These are phyloP conservation scores for Aphanocladium album DNA, from an alignment of 2,329 filamentous ascomycete genomes.

Conservation along the genomic window DNA sequence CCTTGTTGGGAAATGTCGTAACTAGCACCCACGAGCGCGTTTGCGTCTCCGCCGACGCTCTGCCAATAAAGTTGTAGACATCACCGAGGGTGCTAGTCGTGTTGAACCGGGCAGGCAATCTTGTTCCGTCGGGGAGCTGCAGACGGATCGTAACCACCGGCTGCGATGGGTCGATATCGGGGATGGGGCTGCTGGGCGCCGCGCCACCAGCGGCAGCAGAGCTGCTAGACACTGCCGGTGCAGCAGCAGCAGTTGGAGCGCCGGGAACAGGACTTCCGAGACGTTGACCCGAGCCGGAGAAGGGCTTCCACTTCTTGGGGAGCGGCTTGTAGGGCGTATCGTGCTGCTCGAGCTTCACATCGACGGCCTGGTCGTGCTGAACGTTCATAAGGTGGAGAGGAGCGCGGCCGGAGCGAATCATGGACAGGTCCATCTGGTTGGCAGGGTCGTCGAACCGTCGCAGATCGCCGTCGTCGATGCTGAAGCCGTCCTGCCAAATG, in stretches of 20 bases:
- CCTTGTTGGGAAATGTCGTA: constrained; percentile 79
- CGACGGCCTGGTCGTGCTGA: constrained; percentile 66
- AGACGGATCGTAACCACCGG: constrained; percentile 69
- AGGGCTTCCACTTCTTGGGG: constrained; percentile 72
- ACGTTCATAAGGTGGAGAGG: constrained; percentile 77
- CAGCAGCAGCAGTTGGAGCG: constrained; percentile 28
- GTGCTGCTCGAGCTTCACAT: constrained; percentile 74
- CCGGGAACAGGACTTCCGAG: constrained; percentile 75
- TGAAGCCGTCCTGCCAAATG: constrained; percentile 80
- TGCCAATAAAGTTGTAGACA: constrained; percentile 68
- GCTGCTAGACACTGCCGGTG: constrained; percentile 31
- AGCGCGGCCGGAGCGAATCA: constrained; percentile 73
- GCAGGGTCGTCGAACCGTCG: constrained; percentile 73
- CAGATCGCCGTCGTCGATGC: constrained; percentile 74
- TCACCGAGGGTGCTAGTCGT: constrained; percentile 71
- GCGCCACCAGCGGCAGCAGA: neutral
- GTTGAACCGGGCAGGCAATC: constrained; percentile 77
- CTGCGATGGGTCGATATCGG: constrained; percentile 55
- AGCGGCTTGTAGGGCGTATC: constrained; percentile 65
- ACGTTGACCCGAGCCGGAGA: constrained; percentile 65
- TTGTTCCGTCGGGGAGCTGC: constrained; percentile 71
- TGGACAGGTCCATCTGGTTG: constrained; percentile 65
- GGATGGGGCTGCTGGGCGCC: constrained; percentile 22
- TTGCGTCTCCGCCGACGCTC: constrained; percentile 53
- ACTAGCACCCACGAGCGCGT: constrained; percentile 66